phyloP scores from a whole-genome alignment of 2,329 filamentous ascomycete species.

The Lecanoromycetidae sp. region DNA sequence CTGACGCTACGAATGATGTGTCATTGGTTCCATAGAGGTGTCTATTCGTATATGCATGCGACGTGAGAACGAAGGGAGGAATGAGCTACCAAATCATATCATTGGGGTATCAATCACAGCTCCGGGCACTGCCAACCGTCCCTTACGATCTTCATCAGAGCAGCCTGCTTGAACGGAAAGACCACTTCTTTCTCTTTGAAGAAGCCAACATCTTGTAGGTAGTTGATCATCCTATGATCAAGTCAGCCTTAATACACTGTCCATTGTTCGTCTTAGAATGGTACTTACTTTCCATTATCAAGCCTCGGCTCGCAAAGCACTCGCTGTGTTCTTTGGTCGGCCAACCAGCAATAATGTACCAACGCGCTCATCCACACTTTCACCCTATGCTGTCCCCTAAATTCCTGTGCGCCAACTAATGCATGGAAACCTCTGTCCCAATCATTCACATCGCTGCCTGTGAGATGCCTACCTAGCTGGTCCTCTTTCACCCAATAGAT shows the following conservation, averaged over 20 bases:
- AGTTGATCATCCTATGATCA: conserved; percentile 48
- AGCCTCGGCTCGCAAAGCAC: conserved; percentile 81
- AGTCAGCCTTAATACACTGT: conserved; percentile 1
- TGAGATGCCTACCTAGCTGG: conserved; percentile 54
- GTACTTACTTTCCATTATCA: conserved; percentile 71
- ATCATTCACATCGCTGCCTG: conserved; percentile 51
- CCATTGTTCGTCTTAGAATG: neutral
- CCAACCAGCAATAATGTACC: conserved; percentile 72
- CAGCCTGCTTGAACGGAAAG: conserved; percentile 87
- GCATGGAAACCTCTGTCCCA: conserved; percentile 85
- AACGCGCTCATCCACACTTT: conserved; percentile 71
- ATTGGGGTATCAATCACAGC: too few relatives aligned
- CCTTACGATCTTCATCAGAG: conserved; percentile 66
- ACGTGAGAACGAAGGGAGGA: too few relatives aligned
- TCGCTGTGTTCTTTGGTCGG: conserved; percentile 68
- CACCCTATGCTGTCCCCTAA: conserved; percentile 64
- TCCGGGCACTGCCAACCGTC: conserved; percentile 67
- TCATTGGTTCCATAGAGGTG: too few relatives aligned
- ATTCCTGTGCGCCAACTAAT: conserved; percentile 84
- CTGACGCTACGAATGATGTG: too few relatives aligned
- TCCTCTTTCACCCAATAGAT: conserved; percentile 98
- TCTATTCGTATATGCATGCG: too few relatives aligned
- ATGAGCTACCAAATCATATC: too few relatives aligned
- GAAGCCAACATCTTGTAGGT: conserved; percentile 65
- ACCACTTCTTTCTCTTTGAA: conserved; percentile 74